Conservation (phyloP, 176 grass and related monocot genomes). For the Raddia distichophylla region DNA sequence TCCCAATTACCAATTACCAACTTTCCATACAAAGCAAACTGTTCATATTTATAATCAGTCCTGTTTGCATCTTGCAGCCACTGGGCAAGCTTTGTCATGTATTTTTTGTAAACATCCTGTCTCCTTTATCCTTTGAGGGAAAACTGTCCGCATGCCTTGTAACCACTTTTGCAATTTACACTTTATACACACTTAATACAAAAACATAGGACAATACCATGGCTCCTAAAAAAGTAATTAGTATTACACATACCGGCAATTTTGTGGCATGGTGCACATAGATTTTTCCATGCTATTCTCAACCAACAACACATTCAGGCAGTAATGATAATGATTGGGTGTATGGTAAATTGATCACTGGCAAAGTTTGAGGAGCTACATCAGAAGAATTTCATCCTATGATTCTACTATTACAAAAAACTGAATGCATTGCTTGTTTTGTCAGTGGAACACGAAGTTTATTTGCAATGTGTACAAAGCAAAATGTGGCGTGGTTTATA, state of each 20-base stretch:
- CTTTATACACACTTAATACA: background rate
- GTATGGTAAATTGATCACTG: background rate
- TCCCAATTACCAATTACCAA: background rate
- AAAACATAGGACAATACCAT: background rate
- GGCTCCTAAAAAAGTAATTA: background rate
- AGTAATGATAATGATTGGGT: background rate
- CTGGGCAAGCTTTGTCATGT: background rate
- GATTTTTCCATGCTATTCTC: conserved; percentile 14
- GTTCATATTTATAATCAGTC: background rate
- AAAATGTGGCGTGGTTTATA: background rate
- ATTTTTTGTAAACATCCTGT: background rate
- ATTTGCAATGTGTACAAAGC: background rate
- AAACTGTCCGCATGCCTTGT: background rate
- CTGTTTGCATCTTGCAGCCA: background rate
- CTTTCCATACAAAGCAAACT: background rate
- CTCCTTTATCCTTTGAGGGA: background rate
- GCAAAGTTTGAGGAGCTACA: background rate
- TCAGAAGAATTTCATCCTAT: conserved; percentile 4
- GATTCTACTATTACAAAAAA: background rate
- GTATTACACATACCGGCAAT: background rate
- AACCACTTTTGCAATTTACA: background rate
- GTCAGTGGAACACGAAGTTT: background rate
- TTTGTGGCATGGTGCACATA: background rate
- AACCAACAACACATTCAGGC: background rate
- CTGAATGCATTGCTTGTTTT: background rate